Evolutionary conservation across 176 grass and related monocot species (phyloP).

Genomic region (Oryza meridionalis): DNA sequence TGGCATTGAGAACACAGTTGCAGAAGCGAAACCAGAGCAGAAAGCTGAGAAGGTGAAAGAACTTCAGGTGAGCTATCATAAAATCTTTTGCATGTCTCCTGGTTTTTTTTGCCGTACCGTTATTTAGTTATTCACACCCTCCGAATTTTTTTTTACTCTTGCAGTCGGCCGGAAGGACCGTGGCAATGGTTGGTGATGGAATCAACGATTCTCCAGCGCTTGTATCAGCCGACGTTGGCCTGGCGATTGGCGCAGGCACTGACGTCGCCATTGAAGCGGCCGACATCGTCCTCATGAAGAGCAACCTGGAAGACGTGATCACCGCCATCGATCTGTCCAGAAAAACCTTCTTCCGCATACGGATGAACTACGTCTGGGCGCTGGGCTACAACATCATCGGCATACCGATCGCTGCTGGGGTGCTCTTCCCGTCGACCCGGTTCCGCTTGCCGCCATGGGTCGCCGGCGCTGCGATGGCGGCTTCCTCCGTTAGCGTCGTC

Average conservation of each 20-base stretch:
- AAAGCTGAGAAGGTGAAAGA: conserved; percentile 89
- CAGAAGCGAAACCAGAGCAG: conserved; percentile 86
- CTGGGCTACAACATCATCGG: conserved; percentile 92
- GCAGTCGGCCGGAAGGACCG: conserved; percentile 69
- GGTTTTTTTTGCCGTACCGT: background rate
- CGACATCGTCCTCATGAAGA: conserved; percentile 96
- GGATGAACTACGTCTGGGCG: conserved; percentile 95
- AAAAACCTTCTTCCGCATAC: conserved; percentile 87
- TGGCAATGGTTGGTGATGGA: conserved; percentile 94
- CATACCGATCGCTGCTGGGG: conserved; percentile 80
- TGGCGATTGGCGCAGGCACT: conserved; percentile 87
- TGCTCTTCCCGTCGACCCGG: conserved; percentile 69
- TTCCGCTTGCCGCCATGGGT: conserved; percentile 91
- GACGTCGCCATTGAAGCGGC: conserved; percentile 95
- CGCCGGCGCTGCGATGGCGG: conserved; percentile 92
- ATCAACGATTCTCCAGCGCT: conserved; percentile 95
- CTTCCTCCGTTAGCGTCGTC: conserved; percentile 86
- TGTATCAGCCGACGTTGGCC: conserved; percentile 75
- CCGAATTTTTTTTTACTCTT: background rate
- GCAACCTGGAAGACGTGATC: conserved; percentile 94
- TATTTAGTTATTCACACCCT: background rate
- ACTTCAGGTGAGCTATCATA: conserved; percentile 65
- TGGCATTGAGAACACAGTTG: conserved; percentile 76
- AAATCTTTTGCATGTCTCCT: background rate
- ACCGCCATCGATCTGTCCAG: conserved; percentile 90